Conservation (phyloP, 78 protist genomes). For the Emiliania huxleyi region DNA sequence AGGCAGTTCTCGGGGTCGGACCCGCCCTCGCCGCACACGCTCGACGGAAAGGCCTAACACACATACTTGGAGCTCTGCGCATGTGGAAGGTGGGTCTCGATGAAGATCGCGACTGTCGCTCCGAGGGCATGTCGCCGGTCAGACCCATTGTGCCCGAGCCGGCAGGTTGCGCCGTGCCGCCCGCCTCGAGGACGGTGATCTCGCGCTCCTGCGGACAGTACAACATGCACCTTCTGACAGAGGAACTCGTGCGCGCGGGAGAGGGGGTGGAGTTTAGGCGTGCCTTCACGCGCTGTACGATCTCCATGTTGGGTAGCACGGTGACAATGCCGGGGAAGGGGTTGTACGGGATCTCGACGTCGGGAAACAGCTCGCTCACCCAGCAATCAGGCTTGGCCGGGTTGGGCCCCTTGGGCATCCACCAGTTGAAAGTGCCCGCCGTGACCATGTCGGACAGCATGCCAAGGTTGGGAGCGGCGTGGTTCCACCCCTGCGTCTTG, state of each 20-base stretch:
- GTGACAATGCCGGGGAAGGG: not conserved
- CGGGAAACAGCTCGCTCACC: not conserved
- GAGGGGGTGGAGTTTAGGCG: no score
- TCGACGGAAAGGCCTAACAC: not conserved
- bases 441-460: not conserved
- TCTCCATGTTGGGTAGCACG: not conserved
- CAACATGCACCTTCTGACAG: no score
- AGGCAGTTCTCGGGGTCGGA: slow-evolving; percentile 6
- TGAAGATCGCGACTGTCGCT: no score
- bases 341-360: not conserved
- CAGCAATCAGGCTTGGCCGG: not conserved
- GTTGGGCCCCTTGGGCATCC: not conserved
- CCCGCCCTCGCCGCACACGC: not conserved
- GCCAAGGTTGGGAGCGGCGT: not conserved
- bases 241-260: no score
- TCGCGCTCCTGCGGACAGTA: no score
- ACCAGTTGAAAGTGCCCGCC: not conserved
- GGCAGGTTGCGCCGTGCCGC: not conserved
- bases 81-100: no score
- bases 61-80: no score
- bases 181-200: not conserved
- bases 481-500: not conserved
- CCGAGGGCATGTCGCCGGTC: not conserved
- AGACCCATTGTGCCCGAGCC: not conserved
- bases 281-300: not conserved